A percentile compares a stretch with the other conserved stretches of the same genome.
These are phyloP conservation scores for Solanum ahanhuiri DNA, from an alignment of 257 asterid genomes.

Conservation along the genomic window DNA sequence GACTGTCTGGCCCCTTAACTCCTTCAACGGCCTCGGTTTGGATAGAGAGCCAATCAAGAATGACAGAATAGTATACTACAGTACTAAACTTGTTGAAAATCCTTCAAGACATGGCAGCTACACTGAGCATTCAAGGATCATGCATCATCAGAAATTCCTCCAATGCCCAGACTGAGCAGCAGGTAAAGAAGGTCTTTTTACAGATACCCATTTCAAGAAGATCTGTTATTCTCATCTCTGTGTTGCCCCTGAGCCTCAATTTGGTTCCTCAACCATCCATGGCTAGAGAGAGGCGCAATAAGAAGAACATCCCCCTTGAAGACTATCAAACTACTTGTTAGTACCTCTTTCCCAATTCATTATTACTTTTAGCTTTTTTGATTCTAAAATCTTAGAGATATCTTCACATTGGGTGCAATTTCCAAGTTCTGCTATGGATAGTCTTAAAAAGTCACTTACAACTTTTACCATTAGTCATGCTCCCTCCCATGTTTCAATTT, in stretches of 20 bases:
- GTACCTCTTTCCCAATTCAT: conserved; percentile 5
- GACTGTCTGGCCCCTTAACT: not conserved
- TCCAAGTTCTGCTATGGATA: not conserved
- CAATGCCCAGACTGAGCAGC: conserved; percentile 1
- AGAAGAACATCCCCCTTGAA: conserved; percentile 61
- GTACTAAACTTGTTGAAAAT: not conserved
- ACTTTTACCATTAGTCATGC: not conserved
- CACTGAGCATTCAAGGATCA: conserved; percentile 12
- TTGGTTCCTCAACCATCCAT: conserved; percentile 45
- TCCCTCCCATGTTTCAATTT: not conserved
- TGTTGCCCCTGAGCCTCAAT: conserved; percentile 33
- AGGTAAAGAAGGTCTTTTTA: not conserved
- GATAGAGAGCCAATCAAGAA: not conserved
- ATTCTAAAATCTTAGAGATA: not conserved
- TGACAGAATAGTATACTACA: not conserved
- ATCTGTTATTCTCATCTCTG: conserved; percentile 48
- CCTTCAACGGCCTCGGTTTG: not conserved
- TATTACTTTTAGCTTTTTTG: not conserved
- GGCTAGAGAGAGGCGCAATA: conserved; percentile 88
- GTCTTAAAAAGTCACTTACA: not conserved
- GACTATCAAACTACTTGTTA: conserved; percentile 54
- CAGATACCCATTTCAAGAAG: conserved; percentile 68
- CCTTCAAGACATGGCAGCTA: conserved; percentile 36
- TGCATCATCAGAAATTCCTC: conserved; percentile 2
- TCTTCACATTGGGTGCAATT: not conserved